These are phyloP conservation scores for Fragilariopsis cylindrus DNA, from an alignment of 108 stramenopile species.

Conservation along the genomic window DNA sequence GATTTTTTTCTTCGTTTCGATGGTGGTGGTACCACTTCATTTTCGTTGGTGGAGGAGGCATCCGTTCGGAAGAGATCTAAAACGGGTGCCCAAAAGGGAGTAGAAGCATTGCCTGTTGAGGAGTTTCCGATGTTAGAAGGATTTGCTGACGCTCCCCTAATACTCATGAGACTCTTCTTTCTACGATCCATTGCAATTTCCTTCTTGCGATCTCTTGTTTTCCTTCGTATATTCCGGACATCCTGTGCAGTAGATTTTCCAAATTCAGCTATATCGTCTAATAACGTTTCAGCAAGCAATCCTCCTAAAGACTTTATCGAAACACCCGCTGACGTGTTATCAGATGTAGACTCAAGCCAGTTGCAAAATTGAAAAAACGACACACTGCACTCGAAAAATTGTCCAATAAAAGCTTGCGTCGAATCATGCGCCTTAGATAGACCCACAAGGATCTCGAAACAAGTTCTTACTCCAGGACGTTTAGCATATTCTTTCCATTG, in stretches of 20 bases:
- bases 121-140: not conserved
- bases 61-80: constrained; percentile 18
- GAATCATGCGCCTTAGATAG: constrained; percentile 55
- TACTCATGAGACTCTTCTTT: constrained; percentile 47
- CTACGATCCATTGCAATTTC: constrained; percentile 79
- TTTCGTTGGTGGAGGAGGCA: constrained; percentile 2
- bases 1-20: not conserved
- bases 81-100: constrained; percentile 10
- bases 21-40: constrained; percentile 8
- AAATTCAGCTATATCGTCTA: constrained; percentile 60
- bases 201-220: constrained; percentile 76
- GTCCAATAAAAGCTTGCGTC: constrained; percentile 45
- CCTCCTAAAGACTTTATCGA: constrained; percentile 67
- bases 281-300: constrained; percentile 77
- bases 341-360: constrained; percentile 87
- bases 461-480: constrained; percentile 58
- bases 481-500: constrained; percentile 63
- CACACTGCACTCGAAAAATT: not conserved
- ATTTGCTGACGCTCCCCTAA: constrained; percentile 21
- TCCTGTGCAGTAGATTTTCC: constrained; percentile 20
- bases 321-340: constrained; percentile 46
- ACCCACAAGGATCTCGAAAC: constrained; percentile 69
- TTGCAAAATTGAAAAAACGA: constrained; percentile 61
- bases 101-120: not conserved
- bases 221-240: constrained; percentile 36